These are phyloP conservation scores for Phytophthora melonis DNA, from an alignment of 352 stramenopile genomes.

Conservation along the genomic window DNA sequence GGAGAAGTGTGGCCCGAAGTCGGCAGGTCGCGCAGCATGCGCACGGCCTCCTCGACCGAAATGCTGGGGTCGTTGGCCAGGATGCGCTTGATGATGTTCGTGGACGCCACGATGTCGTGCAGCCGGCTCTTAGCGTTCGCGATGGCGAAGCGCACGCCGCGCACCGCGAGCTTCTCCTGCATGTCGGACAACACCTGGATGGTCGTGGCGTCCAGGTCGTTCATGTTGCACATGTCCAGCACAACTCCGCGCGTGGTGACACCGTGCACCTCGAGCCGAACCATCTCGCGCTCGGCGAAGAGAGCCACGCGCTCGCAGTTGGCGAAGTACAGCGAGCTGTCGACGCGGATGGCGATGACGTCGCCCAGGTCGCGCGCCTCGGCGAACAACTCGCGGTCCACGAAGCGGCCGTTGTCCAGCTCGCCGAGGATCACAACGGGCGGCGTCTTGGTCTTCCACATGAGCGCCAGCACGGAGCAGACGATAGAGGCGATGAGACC, in stretches of 20 bases:
- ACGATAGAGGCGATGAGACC: constrained; percentile 63
- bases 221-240: constrained; percentile 59
- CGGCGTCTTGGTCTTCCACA: background rate
- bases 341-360: constrained; percentile 57
- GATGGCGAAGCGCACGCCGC: constrained; percentile 53
- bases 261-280: constrained; percentile 30
- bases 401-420: constrained; percentile 47
- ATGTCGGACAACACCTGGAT: constrained; percentile 70
- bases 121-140: constrained; percentile 54
- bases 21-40: constrained; percentile 32
- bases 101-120: constrained; percentile 53
- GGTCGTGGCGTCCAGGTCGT: constrained; percentile 74
- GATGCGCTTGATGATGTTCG: constrained; percentile 62
- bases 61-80: constrained; percentile 40
- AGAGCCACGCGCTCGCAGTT: constrained; percentile 62
- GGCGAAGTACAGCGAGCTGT: constrained; percentile 69
- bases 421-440: constrained; percentile 46
- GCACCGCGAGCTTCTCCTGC: constrained; percentile 63
- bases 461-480: constrained; percentile 46
- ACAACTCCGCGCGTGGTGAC: constrained; percentile 52
- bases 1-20: constrained; percentile 28
- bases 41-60: constrained; percentile 45
- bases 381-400: constrained; percentile 47
- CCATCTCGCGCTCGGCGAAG: constrained; percentile 55
- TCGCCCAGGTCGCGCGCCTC: constrained; percentile 45